Evolutionary conservation across 495 filamentous ascomycete species (phyloP), one percentile per base, ranked within the genome.

Genomic region (Amniculicola lignicola): DNA sequence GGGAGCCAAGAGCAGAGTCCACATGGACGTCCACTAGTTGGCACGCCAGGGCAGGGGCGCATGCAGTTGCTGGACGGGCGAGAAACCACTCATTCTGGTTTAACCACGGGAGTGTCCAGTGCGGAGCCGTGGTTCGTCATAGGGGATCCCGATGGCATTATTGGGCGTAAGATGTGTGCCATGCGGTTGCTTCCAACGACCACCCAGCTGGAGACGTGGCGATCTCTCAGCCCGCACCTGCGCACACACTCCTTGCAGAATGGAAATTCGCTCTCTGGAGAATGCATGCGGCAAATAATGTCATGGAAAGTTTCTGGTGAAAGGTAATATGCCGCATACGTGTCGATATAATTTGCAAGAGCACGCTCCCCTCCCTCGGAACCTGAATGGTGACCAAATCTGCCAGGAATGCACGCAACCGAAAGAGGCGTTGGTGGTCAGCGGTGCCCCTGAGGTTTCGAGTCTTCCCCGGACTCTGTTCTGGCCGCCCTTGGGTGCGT

Each of bases 111-210:
- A 42, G 38, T 22, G 36, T 29, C 38, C 54, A 41, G 11, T 51
- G 46, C 19, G 46, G 45, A 45, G 46, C 54, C 54, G 11, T 57
- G 54, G 54, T 49, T 49, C 54, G 54, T 58, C 47, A 58, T 58
- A 9, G 35, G 16, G 35, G 16, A 18, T 49, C 45, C 10, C 16
- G 10, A 51, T 51, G 37, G 40, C 49, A 53, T 24, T 38, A 42
- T 38, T 53, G 40, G 22, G 1, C 36, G 36, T 25, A 22, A 47
- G 40, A 4, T 25, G 28, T 38, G 41, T 53, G 56, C 53, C 38
- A 59, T 27, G 3, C 38, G 10, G 27, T 25, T 37, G 36, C 14
- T 51, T 52, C 39, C 54, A 51, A n/a, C 19, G 18, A 57, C 54
- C 44, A 25, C 3, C 0, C 21, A 5, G 16, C 25, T 38, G 54